Percentiles rank a stretch among this genome's conserved stretches.
Conservation (phyloP, 2,329 filamentous ascomycete genomes). For the Seiridium unicorne region DNA sequence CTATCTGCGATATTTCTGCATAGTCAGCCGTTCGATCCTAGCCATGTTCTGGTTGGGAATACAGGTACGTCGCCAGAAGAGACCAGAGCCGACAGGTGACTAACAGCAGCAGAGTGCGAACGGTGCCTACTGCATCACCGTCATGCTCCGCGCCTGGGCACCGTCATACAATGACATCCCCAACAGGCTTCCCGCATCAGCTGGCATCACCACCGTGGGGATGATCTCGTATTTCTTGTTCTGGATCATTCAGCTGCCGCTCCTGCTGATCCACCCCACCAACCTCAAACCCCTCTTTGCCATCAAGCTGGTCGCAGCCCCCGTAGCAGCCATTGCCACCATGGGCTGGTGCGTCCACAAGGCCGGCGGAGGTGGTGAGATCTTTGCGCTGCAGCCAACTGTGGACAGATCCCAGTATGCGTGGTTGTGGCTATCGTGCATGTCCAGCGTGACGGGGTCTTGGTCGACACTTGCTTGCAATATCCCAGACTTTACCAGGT, state of each 20-base stretch:
- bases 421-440: constrained; percentile 47
- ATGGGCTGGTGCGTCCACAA: constrained; percentile 62
- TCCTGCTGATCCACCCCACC: constrained; percentile 29
- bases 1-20: constrained; percentile 36
- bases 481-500: constrained; percentile 54
- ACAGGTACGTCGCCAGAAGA: constrained; percentile 17
- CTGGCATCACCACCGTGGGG: constrained; percentile 54
- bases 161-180: constrained; percentile 52
- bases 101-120: constrained; percentile 50
- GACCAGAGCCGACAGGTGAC: neutral
- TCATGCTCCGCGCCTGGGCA: constrained; percentile 47
- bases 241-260: constrained; percentile 38
- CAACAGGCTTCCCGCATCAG: constrained; percentile 47
- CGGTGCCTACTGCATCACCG: constrained; percentile 49
- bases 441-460: constrained; percentile 41
- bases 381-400: constrained; percentile 30
- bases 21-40: constrained; percentile 40
- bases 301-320: constrained; percentile 48
- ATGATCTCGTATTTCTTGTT: constrained; percentile 51
- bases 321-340: constrained; percentile 59
- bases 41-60: constrained; percentile 62
- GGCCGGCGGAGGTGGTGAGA: constrained; percentile 47
- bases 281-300: constrained; percentile 44
- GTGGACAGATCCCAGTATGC: constrained; percentile 45
- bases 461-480: constrained; percentile 45